Conservation (phyloP, 345 rosid genomes). For the Boechera stricta region DNA sequence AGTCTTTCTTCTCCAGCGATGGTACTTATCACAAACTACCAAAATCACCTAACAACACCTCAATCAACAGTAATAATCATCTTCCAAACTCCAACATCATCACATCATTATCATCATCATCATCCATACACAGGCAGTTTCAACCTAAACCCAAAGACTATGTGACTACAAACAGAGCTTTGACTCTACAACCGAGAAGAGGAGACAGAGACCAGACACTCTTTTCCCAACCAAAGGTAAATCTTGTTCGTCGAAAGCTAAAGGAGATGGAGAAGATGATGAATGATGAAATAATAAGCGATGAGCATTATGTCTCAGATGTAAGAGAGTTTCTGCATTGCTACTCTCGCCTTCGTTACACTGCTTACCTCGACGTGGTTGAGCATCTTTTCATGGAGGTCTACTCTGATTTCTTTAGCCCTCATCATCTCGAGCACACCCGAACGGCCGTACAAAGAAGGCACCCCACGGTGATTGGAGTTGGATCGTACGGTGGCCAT, state of each 20-base stretch:
- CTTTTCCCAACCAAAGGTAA: slow-evolving; percentile 44
- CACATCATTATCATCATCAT: slow-evolving; percentile 24
- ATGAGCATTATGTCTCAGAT: slow-evolving; percentile 68
- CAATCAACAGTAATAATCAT: slow-evolving; percentile 43
- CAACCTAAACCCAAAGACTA: slow-evolving; percentile 34
- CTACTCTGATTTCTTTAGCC: slow-evolving; percentile 53
- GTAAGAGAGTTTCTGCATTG: slow-evolving; percentile 75
- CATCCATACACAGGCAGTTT: slow-evolving; percentile 33
- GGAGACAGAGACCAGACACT: slow-evolving; percentile 37
- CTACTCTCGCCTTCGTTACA: slow-evolving; percentile 78
- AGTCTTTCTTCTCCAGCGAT: slow-evolving; percentile 56
- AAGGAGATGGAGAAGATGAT: slow-evolving; percentile 70
- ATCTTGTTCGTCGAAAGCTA: slow-evolving; percentile 54
- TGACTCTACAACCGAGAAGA: slow-evolving; percentile 32
- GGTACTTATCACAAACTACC: slow-evolving; percentile 62
- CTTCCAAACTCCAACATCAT: slow-evolving; percentile 15
- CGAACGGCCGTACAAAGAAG: neutral
- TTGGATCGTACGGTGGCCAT: slow-evolving; percentile 24
- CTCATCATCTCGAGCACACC: slow-evolving; percentile 10
- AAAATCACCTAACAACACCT: slow-evolving; percentile 47
- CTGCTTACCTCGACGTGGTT: slow-evolving; percentile 68
- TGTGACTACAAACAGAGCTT: slow-evolving; percentile 28
- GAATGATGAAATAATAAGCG: slow-evolving; percentile 48
- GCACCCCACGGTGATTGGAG: neutral
- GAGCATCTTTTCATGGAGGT: slow-evolving; percentile 78